Conservation (phyloP, 2,329 filamentous ascomycete genomes). For the Clarireedia hainanense region DNA sequence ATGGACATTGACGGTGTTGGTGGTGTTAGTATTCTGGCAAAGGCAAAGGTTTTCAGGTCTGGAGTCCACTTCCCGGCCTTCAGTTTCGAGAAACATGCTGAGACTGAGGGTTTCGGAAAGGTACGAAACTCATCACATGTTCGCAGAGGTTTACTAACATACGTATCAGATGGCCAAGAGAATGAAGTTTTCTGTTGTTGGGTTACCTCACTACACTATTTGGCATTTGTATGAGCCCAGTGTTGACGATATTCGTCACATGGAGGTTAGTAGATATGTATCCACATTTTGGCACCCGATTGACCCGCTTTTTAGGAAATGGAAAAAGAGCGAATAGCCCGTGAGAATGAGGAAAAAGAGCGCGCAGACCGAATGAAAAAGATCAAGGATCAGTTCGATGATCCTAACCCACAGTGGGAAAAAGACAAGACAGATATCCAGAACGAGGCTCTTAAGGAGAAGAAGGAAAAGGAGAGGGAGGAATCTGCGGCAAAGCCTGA, state of each 20-base stretch:
- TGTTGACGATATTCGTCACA: slow-evolving; percentile 91
- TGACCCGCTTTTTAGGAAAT: slow-evolving; percentile 56
- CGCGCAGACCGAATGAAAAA: slow-evolving; percentile 67
- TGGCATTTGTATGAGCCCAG: slow-evolving; percentile 99
- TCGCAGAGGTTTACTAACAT: slow-evolving; percentile 8
- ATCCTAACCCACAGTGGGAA: slow-evolving; percentile 75
- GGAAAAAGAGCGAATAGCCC: slow-evolving; percentile 75
- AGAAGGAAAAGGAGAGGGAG: slow-evolving; percentile 28
- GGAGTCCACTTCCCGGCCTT: slow-evolving; percentile 98
- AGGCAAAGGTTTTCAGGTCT: slow-evolving; percentile 88
- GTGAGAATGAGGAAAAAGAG: slow-evolving; percentile 72
- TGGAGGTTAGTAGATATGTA: slow-evolving; percentile 56
- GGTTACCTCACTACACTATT: slow-evolving; percentile 94
- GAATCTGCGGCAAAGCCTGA: slow-evolving; percentile 7
- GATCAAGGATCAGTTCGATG: slow-evolving; percentile 73
- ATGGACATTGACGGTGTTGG: slow-evolving; percentile 99
- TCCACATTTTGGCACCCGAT: not conserved
- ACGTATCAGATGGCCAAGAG: slow-evolving; percentile 78
- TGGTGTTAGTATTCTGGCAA: slow-evolving; percentile 93
- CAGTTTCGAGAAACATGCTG: slow-evolving; percentile 96
- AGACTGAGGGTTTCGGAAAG: slow-evolving; percentile 98
- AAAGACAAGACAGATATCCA: slow-evolving; percentile 78
- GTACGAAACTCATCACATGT: slow-evolving; percentile 38
- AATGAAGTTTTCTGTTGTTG: slow-evolving; percentile 93
- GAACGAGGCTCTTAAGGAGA: slow-evolving; percentile 54